Base-by-base conservation (phyloP, 2,329 filamentous ascomycete genomes). In the Didymellaceae sp. region DNA sequence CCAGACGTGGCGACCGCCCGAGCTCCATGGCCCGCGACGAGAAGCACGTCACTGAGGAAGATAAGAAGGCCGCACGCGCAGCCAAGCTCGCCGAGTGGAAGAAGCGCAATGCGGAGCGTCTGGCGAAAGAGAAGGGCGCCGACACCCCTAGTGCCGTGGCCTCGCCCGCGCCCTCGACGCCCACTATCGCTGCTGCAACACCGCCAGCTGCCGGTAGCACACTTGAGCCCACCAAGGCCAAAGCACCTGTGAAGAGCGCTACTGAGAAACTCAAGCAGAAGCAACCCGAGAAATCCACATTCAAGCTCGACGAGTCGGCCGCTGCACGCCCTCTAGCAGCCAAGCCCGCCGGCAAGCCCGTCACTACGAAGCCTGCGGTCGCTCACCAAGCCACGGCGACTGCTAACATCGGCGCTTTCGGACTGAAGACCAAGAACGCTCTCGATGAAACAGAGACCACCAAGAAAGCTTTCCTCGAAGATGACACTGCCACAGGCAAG, bases 181-280 rank as follows among this genome's bases (percentile, higher is more conserved):
- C 90, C 83, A 43, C 52, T 24, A 54, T 46, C 44, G 83, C 76
- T 45, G 49, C 44, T 1, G 17, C 44, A 2, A 18, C 43, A 5
- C 26, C 42, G 0, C 33, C 24, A 11, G 32, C 18, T 7, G 24
- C 7, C 24, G 31, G 31, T n/a, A 35, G 30, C 41, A 52, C 65
- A 26, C 75, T 83, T 24, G 81, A 86, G 8, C 78, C 84, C 8
- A 73, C 79, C 66, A 80, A 86, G 55, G 88, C 88, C 62, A 95
- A 94, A 71, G 93, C 94, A 64, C 89, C 95, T 62, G 89, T 90
- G 5, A 96, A 96, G 73, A 87, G 86, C 16, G 91, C 94, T 61
- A 87, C 85, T 31, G 95, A 93, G 73, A 94, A 90, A 70, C 82
- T 87, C 16, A 82, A 86, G 32, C 81, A 45, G 76, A 83, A 66